Evolutionary conservation across 495 filamentous ascomycete genomes (phyloP).

Genomic region (Aspergillus sclerotiicarbonarius): DNA sequence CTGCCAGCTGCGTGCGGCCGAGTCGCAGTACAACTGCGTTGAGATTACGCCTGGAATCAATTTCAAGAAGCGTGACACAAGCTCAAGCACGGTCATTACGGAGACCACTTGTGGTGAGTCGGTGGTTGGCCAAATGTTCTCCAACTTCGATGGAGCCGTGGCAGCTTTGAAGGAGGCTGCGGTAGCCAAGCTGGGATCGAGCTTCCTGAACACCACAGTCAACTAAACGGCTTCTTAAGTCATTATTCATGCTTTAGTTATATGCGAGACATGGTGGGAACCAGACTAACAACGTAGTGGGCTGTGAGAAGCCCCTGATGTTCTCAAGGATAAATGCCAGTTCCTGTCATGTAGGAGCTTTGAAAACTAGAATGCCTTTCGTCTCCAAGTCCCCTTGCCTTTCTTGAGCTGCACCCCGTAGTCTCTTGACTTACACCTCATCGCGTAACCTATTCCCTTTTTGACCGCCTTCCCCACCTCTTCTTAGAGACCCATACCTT

Average conservation of each 20-base stretch:
- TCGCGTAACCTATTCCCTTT: neutral
- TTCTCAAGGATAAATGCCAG: too few relatives aligned
- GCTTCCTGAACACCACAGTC: constrained; percentile 1
- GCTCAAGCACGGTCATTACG: neutral
- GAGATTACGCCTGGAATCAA: neutral
- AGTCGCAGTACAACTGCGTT: constrained; percentile 34
- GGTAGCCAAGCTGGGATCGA: neutral
- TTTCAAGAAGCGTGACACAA: constrained; percentile 3
- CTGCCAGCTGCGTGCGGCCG: constrained; percentile 40
- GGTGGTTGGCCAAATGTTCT: constrained; percentile 1
- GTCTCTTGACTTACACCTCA: too few relatives aligned
- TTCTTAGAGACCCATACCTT: too few relatives aligned
- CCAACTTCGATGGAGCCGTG: constrained; percentile 3
- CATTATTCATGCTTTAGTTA: neutral
- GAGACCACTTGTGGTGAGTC: neutral
- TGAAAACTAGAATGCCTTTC: too few relatives aligned
- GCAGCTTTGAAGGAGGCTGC: neutral
- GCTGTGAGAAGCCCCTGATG: too few relatives aligned
- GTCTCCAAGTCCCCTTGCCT: too few relatives aligned
- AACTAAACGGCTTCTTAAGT: neutral
- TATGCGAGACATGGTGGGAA: neutral
- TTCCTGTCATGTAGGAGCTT: too few relatives aligned
- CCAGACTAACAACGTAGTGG: too few relatives aligned
- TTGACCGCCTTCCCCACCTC: too few relatives aligned
- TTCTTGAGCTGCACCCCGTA: too few relatives aligned